Evolutionary conservation across 179 eudicot genomes (phyloP), one percentile per base, ranked within the genome.

Genomic region (Beta lomatogona): DNA sequence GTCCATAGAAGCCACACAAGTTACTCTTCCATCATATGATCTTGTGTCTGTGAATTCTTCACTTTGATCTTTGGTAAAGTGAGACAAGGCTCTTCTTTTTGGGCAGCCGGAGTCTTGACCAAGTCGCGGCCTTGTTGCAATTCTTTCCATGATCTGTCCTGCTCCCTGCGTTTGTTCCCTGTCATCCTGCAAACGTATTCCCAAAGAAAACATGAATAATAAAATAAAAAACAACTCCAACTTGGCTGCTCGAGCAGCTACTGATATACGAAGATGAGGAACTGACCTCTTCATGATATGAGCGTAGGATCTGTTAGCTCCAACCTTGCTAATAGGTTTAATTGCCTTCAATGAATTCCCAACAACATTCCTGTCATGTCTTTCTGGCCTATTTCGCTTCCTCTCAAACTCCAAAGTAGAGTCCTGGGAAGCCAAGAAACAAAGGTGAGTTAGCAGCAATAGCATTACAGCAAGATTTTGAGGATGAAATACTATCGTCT

Each of bases 351-450:
- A 79, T 45, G 92, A 90, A 74, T 89, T 82, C 87, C 86, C 87
- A 11, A 89, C 75, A 14, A 91, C 81, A 85, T 88, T 91, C 84
- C 99, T 90, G 86, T 94, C 97, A 71, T 95, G 94, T 87, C 94
- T 90, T 89, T 94, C 99, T 16, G 97, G 98, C 85, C 99, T 90
- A 79, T 95, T 94, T 31, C 99, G 82, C 89, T 92, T 95, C 87
- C 99, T 90, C 93, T 95, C 99, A 79, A 95, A 94, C 80, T 95
- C 99, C 84, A 95, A 95, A 59, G 99, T 95, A 22, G 98, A 77
- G 78, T 95, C 99, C 99, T 94, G 46, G 41, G 45, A 44, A 54
- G 16, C 31, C 21, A 48, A 72, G 22, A 14, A 4, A 48, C 31
- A 28, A 60, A 67, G 25, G 44, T 31, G 19, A 4, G 21, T 54